phyloP scores from a whole-genome alignment of 768 basidiomycete species.

The Hysterangium stoloniferum region DNA sequence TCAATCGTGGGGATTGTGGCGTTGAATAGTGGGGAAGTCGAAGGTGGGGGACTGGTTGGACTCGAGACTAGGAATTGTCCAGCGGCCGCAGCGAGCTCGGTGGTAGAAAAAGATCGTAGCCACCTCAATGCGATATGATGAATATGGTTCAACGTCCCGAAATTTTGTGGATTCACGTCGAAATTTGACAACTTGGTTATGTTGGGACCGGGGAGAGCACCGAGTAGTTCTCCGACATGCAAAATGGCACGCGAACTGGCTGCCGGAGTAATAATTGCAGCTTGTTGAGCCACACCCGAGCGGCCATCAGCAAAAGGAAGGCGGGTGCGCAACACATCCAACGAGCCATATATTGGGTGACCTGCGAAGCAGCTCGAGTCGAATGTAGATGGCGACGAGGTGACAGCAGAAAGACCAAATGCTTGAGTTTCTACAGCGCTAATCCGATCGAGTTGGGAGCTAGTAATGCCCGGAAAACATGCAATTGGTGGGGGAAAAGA shows the following conservation, averaged over 20 bases:
- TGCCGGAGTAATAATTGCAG: conserved; percentile 37
- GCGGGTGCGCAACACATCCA: conserved; percentile 50
- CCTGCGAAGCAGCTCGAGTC: conserved; percentile 44
- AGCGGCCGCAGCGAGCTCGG: conserved; percentile 40
- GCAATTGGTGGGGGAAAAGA: conserved; percentile 52
- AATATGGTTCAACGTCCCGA: conserved; percentile 45
- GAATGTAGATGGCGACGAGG: conserved; percentile 30
- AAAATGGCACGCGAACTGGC: conserved; percentile 41
- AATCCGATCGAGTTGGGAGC: conserved; percentile 33
- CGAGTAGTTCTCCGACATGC: conserved; percentile 44
- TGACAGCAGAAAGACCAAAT: conserved; percentile 37
- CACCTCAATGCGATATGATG: conserved; percentile 54
- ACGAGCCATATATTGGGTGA: conserved; percentile 55
- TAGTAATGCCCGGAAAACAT: conserved; percentile 49
- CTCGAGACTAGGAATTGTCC: conserved; percentile 37
- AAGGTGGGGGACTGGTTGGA: conserved; percentile 33
- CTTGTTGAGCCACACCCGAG: conserved; percentile 39
- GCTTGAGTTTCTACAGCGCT: conserved; percentile 42
- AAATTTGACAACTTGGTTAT: conserved; percentile 23
- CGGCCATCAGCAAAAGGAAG: conserved; percentile 46
- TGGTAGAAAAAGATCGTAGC: conserved; percentile 41
- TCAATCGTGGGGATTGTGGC: conserved; percentile 45
- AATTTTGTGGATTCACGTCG: conserved; percentile 38
- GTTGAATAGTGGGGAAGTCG: conserved; percentile 32
- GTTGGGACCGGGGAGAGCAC: conserved; percentile 34